Percentiles rank a stretch among this genome's conserved stretches.
Evolutionary conservation across 2,329 filamentous ascomycete genomes (phyloP).

Genomic region (Apiospora rasikravindrae): DNA sequence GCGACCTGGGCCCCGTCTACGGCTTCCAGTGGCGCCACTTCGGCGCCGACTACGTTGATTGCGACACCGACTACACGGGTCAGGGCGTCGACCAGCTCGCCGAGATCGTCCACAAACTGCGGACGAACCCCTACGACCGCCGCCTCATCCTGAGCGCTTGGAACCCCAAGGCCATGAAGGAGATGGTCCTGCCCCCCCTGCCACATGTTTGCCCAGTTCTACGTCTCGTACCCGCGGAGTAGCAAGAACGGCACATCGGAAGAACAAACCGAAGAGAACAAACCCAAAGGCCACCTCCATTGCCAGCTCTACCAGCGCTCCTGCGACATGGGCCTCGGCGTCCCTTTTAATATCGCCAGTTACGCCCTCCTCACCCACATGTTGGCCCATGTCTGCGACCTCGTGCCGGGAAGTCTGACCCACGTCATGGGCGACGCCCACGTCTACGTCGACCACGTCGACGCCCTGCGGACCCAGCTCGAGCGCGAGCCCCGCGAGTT

Average conservation of each 20-base stretch:
- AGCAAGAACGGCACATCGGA: constrained; percentile 26
- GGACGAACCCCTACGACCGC: constrained; percentile 83
- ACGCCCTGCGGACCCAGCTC: constrained; percentile 82
- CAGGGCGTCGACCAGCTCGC: constrained; percentile 93
- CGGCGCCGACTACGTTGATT: constrained; percentile 84
- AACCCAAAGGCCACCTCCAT: constrained; percentile 71
- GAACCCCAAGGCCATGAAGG: constrained; percentile 84
- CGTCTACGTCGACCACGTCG: constrained; percentile 90
- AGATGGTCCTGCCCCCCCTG: constrained; percentile 92
- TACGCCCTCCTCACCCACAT: constrained; percentile 96
- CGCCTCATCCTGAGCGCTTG: constrained; percentile 91
- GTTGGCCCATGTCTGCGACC: constrained; percentile 83
- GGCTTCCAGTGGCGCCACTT: constrained; percentile 99
- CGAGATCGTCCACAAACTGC: constrained; percentile 86
- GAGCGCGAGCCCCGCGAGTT: constrained; percentile 81
- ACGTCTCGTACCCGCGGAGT: constrained; percentile 74
- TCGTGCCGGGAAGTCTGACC: constrained; percentile 85
- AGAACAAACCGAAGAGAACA: constrained; percentile 25
- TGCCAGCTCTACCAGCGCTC: constrained; percentile 92
- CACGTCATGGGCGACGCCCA: constrained; percentile 99
- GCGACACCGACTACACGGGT: constrained; percentile 80
- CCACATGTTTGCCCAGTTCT: constrained; percentile 98
- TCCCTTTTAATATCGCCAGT: constrained; percentile 96
- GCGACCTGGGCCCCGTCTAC: constrained; percentile 94
- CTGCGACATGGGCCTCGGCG: constrained; percentile 96